Conservation (phyloP, 2,329 filamentous ascomycete genomes). For the Coniochaeta sp. region DNA sequence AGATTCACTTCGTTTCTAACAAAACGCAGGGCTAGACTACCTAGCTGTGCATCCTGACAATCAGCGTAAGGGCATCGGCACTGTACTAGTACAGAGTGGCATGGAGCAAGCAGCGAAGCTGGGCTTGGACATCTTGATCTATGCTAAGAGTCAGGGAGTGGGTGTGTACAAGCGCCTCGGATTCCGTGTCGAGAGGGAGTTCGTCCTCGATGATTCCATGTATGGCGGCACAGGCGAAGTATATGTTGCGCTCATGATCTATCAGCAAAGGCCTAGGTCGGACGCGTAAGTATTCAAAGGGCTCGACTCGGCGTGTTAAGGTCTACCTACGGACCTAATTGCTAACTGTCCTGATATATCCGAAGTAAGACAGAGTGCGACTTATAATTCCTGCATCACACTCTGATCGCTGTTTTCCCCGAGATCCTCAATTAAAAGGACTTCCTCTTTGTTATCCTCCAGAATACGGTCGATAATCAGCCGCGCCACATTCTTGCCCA, state of each 20-base stretch:
- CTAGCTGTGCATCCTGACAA: conserved; percentile 16
- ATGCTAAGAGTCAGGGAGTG: not conserved
- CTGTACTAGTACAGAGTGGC: conserved; percentile 11
- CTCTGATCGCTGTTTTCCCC: conserved; percentile 6
- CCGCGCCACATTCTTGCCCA: conserved; percentile 78
- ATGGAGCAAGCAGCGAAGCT: conserved; percentile 14
- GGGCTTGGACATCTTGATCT: conserved; percentile 8
- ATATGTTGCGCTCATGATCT: not conserved
- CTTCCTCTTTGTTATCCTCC: conserved; percentile 7
- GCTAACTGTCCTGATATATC: not conserved
- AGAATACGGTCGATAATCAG: conserved; percentile 58
- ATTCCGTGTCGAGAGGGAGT: not conserved
- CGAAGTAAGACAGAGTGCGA: not conserved
- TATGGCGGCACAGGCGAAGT: not conserved
- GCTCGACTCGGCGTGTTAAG: not conserved
- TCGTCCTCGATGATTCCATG: not conserved
- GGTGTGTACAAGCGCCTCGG: not conserved
- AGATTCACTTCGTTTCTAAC: not conserved
- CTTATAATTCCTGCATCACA: not conserved
- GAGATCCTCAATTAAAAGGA: conserved; percentile 5
- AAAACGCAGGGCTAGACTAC: conserved; percentile 15
- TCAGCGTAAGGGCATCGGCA: conserved; percentile 14
- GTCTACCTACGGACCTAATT: not conserved
- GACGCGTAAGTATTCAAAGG: conserved; percentile 3
- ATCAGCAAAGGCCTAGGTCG: not conserved